Base-by-base conservation (phyloP, 228 moss, liverwort and hornwort genomes). In the Sphagnum magellanicum region DNA sequence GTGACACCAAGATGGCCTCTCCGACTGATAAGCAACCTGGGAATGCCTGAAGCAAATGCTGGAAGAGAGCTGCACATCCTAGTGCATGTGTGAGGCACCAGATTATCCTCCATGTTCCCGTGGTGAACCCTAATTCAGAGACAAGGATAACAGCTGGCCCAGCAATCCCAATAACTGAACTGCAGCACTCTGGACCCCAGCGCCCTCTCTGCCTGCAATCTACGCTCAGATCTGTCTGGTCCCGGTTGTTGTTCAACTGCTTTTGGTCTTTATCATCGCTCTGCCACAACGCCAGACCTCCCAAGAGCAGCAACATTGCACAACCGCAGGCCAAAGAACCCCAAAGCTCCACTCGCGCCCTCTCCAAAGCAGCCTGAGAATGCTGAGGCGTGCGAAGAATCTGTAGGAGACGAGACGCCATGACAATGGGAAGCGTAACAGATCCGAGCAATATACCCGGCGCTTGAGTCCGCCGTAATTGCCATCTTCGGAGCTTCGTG, bases 361-460 rank as follows among this genome's bases (percentile, higher is more conserved):
- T 70, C 64, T 78, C 85, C 71, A 78, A 66, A 50, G 61, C 88
- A 3, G 59, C 4, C 4, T 65, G 63, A 32, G 58, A 53, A 48
- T 59, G 16, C 6, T 60, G 48, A 72, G 47, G 60, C 7, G 50
- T 49, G 17, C 79, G 72, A 46, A 79, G 47, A 5, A 73, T 64
- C 64, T 85, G 78, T 70, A 75, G 51, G 70, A 89, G 16, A 15
- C 90, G 87, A 14, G 84, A 74, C 51, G 77, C 80, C 78, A 90
- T 87, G 46, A 91, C 68, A 5, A 92, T 51, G 57, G 98, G 89
- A 10, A 84, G 78, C 14, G 94, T 86, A 66, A 94, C 50, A 0
- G 92, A 83, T 50, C 94, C 98, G n/a, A 98, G 82, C 52, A 94
- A 65, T 65, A 98, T 72, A 16, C 98, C 98, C 8, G 89, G 79